phyloP scores from a whole-genome alignment of 2,329 filamentous ascomycete species.

The Stenocarpella maydis region DNA sequence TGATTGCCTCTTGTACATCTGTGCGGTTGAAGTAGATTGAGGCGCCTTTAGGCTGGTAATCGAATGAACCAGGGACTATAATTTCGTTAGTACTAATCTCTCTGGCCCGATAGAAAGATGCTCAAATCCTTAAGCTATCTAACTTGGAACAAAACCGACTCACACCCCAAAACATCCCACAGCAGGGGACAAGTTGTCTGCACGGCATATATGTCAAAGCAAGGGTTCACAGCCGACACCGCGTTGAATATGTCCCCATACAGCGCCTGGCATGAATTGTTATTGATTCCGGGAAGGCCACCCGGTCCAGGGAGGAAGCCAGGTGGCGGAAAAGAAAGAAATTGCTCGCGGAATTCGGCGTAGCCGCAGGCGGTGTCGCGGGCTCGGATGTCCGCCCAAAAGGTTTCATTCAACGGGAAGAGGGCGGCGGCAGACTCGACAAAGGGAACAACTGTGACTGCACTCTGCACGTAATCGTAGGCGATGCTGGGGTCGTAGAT shows the following conservation, averaged over 20 bases:
- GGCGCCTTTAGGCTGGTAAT: constrained; percentile 70
- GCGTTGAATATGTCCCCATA: constrained; percentile 64
- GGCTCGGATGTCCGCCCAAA: constrained; percentile 59
- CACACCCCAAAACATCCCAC: constrained; percentile 72
- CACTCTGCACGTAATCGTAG: constrained; percentile 52
- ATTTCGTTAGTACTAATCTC: constrained; percentile 3
- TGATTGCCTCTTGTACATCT: constrained; percentile 66
- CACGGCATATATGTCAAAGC: constrained; percentile 81
- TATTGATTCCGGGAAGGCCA: constrained; percentile 47
- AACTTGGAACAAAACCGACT: neutral
- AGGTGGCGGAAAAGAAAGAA: constrained; percentile 73
- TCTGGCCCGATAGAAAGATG: neutral
- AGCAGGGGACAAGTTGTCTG: constrained; percentile 74
- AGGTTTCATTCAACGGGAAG: constrained; percentile 70
- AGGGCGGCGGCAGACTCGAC: constrained; percentile 56
- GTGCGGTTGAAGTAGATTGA: constrained; percentile 74
- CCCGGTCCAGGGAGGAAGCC: constrained; percentile 61
- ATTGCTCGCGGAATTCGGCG: constrained; percentile 64
- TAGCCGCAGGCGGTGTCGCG: constrained; percentile 68
- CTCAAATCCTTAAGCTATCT: neutral
- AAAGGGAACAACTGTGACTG: constrained; percentile 63
- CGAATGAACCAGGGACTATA: constrained; percentile 65
- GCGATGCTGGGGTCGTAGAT: constrained; percentile 77
- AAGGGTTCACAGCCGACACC: constrained; percentile 70
- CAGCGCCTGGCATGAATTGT: constrained; percentile 62